Conservation (phyloP, 257 asterid genomes). For the Nyctanthes arbortristis region DNA sequence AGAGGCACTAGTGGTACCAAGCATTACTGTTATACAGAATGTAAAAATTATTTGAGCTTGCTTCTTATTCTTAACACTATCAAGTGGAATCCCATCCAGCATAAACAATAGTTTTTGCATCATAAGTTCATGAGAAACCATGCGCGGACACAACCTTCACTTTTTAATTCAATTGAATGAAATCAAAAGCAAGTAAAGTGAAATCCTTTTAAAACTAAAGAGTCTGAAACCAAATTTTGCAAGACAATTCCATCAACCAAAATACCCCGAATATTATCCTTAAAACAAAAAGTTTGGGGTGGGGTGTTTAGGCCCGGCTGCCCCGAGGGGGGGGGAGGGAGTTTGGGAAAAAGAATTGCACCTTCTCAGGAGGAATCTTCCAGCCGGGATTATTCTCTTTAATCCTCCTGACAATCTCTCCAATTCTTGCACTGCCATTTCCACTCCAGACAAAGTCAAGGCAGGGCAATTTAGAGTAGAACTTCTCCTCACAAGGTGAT, state of each 20-base stretch:
- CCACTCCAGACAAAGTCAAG: conserved; percentile 95
- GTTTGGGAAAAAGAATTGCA: background rate
- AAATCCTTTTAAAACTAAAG: background rate
- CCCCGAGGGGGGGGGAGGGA: too few relatives aligned
- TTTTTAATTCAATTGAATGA: background rate
- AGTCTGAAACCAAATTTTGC: background rate
- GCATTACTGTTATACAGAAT: too few relatives aligned
- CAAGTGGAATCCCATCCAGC: background rate
- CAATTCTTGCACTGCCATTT: conserved; percentile 47
- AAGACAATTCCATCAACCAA: background rate
- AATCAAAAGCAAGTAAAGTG: background rate
- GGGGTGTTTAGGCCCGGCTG: too few relatives aligned
- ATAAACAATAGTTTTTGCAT: background rate
- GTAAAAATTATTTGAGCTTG: too few relatives aligned
- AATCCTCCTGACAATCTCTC: conserved; percentile 56
- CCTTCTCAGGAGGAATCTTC: conserved; percentile 61
- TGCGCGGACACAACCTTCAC: background rate
- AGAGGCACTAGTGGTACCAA: too few relatives aligned
- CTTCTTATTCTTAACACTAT: background rate
- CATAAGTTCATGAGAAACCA: background rate
- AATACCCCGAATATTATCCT: too few relatives aligned
- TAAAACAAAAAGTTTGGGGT: too few relatives aligned
- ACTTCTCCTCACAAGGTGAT: conserved; percentile 72
- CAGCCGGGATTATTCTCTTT: conserved; percentile 75
- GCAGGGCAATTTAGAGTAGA: conserved; percentile 56